Conservation (phyloP, 192 early-diverging fungal genomes). For the Rhizophagus sp. region DNA sequence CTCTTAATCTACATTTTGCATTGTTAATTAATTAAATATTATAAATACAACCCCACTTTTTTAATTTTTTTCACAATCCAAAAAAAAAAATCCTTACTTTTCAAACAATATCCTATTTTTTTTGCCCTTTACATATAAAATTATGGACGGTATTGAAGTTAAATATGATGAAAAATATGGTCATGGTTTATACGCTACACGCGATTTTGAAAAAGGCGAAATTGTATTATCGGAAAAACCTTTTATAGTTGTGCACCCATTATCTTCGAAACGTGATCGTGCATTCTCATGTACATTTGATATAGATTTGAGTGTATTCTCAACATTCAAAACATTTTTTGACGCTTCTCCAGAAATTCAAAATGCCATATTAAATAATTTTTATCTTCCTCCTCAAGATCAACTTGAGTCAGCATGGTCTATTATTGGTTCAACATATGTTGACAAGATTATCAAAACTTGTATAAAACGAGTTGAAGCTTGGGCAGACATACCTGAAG, state of each 20-base stretch:
- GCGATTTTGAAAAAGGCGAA: conserved; percentile 7
- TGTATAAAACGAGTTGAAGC: neutral
- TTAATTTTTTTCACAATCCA: too few relatives aligned
- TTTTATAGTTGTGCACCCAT: neutral
- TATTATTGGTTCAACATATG: neutral
- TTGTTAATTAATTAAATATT: too few relatives aligned
- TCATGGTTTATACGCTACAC: neutral
- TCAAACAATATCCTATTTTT: neutral
- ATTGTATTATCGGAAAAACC: conserved; percentile 2
- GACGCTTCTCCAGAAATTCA: neutral
- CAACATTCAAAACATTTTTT: conserved; percentile 4
- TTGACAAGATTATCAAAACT: neutral
- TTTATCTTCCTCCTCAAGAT: conserved; percentile 1
- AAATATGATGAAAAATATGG: neutral
- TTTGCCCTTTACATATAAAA: neutral
- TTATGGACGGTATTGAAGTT: neutral
- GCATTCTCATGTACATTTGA: neutral
- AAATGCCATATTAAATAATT: conserved; percentile 5
- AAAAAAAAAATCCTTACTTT: too few relatives aligned
- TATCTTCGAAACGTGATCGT: neutral
- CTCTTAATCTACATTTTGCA: too few relatives aligned
- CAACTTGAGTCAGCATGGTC: neutral
- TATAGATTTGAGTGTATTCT: neutral
- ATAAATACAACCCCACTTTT: too few relatives aligned
- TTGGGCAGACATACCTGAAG: neutral